Evolutionary conservation across 139 green algal species (phyloP).

Genomic region (Tetraselmis striata): DNA sequence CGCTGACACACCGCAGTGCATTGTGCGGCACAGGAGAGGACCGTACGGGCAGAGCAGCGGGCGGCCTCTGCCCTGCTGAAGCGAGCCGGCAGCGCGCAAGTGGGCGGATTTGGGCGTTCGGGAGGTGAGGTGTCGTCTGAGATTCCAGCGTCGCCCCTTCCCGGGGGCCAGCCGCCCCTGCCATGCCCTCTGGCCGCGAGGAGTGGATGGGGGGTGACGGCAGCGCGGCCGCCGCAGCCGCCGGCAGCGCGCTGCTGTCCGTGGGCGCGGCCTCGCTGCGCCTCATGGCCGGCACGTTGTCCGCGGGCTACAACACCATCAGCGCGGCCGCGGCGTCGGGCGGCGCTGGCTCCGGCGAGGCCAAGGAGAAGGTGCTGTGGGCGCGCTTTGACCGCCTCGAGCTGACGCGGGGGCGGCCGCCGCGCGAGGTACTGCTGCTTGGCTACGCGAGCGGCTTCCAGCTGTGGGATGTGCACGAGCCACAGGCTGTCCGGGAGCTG

Average conservation of each 20-base stretch:
- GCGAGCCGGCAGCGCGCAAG: too few relatives aligned
- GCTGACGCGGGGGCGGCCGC: background rate
- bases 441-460: conserved; percentile 36
- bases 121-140: too few relatives aligned
- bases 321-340: background rate
- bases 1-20: too few relatives aligned
- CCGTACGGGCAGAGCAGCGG: too few relatives aligned
- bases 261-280: background rate
- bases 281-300: background rate
- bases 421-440: conserved; percentile 21
- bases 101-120: too few relatives aligned
- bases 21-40: too few relatives aligned
- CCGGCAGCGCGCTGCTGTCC: background rate
- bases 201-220: background rate
- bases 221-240: background rate
- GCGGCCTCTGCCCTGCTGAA: too few relatives aligned
- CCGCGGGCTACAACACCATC: background rate
- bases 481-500: conserved; percentile 14
- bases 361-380: conserved; percentile 13
- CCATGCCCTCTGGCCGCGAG: background rate
- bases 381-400: conserved; percentile 19
- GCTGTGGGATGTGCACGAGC: conserved; percentile 28
- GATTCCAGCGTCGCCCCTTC: background rate
- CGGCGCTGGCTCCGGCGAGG: background rate
- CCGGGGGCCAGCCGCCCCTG: background rate